Evolutionary conservation across 108 stramenopile genomes (phyloP).

Genomic region (Nitzschia inconspicua): DNA sequence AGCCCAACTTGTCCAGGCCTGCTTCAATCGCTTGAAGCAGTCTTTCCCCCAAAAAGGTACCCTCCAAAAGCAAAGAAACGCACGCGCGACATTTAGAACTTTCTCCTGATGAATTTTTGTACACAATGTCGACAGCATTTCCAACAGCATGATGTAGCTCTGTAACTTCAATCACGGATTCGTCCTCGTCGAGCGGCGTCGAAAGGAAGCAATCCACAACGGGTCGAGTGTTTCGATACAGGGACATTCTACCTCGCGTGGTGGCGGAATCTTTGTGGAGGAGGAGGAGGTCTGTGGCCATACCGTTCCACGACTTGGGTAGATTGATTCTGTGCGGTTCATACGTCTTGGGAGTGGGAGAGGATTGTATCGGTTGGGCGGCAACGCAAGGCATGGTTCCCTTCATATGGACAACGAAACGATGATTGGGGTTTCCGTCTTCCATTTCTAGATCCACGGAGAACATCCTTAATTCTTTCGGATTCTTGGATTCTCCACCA

Average conservation of each 20-base stretch:
- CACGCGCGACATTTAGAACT: conserved; percentile 12
- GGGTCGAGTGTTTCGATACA: conserved; percentile 41
- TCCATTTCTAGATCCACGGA: conserved; percentile 1
- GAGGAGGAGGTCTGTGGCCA: conserved; percentile 60
- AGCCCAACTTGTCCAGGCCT: conserved; percentile 13
- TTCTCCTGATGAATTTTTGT: neutral
- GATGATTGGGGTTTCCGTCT: neutral
- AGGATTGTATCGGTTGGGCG: conserved; percentile 39
- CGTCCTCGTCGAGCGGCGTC: conserved; percentile 4
- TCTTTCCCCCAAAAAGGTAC: conserved; percentile 39
- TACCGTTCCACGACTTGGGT: neutral
- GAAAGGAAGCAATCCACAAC: conserved; percentile 42
- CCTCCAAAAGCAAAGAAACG: conserved; percentile 22
- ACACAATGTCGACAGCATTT: conserved; percentile 41
- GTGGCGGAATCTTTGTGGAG: conserved; percentile 9
- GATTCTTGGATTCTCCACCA: neutral
- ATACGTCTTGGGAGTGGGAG: conserved; percentile 38
- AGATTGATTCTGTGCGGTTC: conserved; percentile 14
- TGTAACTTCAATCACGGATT: neutral
- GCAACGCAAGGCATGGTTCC: conserved; percentile 35
- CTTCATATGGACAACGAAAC: conserved; percentile 6
- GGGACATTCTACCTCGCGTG: conserved; percentile 10
- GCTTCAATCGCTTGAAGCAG: conserved; percentile 54
- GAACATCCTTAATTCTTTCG: conserved; percentile 7
- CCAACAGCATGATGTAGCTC: conserved; percentile 43